Conservation (phyloP, 352 stramenopile species). For the Phytophthora syringae region DNA sequence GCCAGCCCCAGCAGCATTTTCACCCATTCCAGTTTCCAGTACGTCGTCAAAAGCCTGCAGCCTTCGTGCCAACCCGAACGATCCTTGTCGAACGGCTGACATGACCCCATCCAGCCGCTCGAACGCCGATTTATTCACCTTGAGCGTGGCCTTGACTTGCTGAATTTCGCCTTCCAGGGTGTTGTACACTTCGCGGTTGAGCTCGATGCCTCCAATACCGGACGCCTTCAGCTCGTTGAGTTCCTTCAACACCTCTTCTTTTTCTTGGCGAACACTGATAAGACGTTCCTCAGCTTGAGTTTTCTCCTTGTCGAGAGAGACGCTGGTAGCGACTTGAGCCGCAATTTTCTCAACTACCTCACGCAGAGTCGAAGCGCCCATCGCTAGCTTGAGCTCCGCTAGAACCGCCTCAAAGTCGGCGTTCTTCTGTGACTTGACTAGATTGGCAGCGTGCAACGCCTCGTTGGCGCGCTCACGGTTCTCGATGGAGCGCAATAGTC, state of each 20-base stretch:
- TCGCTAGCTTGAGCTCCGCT: constrained; percentile 68
- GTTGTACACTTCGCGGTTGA: constrained; percentile 86
- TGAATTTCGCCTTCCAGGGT: constrained; percentile 80
- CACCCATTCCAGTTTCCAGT: constrained; percentile 41
- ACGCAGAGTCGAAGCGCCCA: constrained; percentile 53
- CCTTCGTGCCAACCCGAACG: constrained; percentile 67
- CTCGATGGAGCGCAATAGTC: constrained; percentile 64
- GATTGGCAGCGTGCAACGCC: constrained; percentile 65
- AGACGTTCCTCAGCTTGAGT: constrained; percentile 62
- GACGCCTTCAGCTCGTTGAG: constrained; percentile 87
- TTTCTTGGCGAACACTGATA: constrained; percentile 59
- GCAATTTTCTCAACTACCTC: constrained; percentile 82
- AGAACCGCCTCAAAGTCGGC: constrained; percentile 76
- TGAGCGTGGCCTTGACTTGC: constrained; percentile 71
- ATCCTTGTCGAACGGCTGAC: constrained; percentile 75
- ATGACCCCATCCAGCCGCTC: constrained; percentile 82
- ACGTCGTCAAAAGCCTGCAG: constrained; percentile 79
- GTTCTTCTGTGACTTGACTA: constrained; percentile 71
- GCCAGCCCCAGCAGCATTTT: constrained; percentile 12
- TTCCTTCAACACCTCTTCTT: constrained; percentile 60
- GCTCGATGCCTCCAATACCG: constrained; percentile 73
- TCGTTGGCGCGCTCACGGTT: constrained; percentile 72
- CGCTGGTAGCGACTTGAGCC: constrained; percentile 55
- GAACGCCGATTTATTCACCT: constrained; percentile 80
- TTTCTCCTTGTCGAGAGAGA: constrained; percentile 83